Evolutionary conservation across 1,139 yeast genomes (phyloP).

Genomic region (Pichia sp.): DNA sequence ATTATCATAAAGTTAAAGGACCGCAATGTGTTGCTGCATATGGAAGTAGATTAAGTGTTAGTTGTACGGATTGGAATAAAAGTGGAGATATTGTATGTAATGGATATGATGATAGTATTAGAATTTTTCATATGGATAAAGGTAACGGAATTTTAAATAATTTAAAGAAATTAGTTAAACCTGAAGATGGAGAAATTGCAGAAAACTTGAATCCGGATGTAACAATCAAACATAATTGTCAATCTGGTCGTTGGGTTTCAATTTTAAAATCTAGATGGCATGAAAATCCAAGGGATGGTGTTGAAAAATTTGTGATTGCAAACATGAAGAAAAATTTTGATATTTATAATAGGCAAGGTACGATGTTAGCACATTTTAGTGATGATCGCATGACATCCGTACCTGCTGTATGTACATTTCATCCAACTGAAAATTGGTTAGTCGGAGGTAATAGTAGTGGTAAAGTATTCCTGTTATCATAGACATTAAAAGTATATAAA

Average conservation of each 20-base stretch:
- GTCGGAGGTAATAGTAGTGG: conserved; percentile 95
- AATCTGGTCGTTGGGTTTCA: conserved; percentile 94
- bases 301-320: conserved; percentile 81
- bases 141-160: conserved; percentile 10
- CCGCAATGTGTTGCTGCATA: conserved; percentile 59
- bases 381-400: conserved; percentile 64
- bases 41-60: conserved; percentile 68
- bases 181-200: conserved; percentile 21
- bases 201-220: conserved; percentile 46
- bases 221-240: conserved; percentile 79
- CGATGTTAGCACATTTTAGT: conserved; percentile 66
- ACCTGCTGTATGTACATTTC: conserved; percentile 82
- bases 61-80: conserved; percentile 80
- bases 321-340: conserved; percentile 89
- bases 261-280: conserved; percentile 88
- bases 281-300: conserved; percentile 55
- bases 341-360: conserved; percentile 69
- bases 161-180: conserved; percentile 16
- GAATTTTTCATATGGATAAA: conserved; percentile 45
- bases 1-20: conserved; percentile 35
- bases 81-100: conserved; percentile 77
- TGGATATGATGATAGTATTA: conserved; percentile 83
- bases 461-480: conserved; percentile 60
- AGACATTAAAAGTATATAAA: no score
- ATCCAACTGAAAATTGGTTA: conserved; percentile 82